These are phyloP conservation scores for Rhynchosporium agropyri DNA, from an alignment of 2,329 filamentous ascomycete genomes.

Conservation along the genomic window DNA sequence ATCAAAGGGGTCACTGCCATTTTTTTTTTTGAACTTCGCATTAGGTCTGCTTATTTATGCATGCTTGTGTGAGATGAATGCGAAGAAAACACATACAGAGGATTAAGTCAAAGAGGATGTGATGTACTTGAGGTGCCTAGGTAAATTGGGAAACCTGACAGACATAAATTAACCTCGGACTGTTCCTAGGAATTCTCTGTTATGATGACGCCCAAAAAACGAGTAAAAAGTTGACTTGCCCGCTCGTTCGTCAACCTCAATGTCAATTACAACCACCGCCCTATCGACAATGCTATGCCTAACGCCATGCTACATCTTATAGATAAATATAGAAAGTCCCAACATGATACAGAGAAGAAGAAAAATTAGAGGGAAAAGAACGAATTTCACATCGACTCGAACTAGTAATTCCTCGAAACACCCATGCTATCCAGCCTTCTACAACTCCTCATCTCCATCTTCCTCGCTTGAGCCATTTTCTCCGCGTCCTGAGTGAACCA, in stretches of 20 bases:
- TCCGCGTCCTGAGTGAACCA: conserved; percentile 69
- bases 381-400: neutral
- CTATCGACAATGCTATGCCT: conserved; percentile 15
- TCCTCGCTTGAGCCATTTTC: conserved; percentile 53
- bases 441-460: conserved; percentile 63
- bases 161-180: too few relatives aligned
- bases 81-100: too few relatives aligned
- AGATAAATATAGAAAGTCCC: neutral
- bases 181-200: conserved; percentile 6
- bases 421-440: conserved; percentile 56
- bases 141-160: too few relatives aligned
- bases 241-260: neutral
- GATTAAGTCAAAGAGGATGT: too few relatives aligned
- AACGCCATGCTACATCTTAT: conserved; percentile 19
- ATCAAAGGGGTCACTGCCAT: too few relatives aligned
- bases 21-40: too few relatives aligned
- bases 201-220: conserved; percentile 4
- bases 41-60: too few relatives aligned
- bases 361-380: neutral
- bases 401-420: conserved; percentile 13
- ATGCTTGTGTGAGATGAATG: too few relatives aligned
- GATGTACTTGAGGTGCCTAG: too few relatives aligned
- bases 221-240: neutral
- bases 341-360: conserved; percentile 17
- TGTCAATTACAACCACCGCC: conserved; percentile 1